A percentile compares a stretch with the other conserved stretches of the same genome.
Evolutionary conservation across 108 stramenopile species (phyloP).

Genomic region (Skeletonema marinoi): DNA sequence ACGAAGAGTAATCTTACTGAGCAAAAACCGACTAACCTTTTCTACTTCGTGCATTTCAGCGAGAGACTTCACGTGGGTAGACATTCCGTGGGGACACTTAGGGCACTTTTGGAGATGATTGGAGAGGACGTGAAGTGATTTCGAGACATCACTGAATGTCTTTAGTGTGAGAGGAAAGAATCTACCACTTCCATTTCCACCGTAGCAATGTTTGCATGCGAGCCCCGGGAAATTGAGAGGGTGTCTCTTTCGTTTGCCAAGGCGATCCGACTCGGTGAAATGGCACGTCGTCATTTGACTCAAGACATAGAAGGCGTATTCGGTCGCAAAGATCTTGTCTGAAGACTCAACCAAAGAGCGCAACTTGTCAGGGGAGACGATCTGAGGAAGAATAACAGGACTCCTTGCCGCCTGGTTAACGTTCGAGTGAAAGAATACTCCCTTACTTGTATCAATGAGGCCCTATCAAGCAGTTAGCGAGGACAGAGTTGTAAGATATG

Average conservation of each 20-base stretch:
- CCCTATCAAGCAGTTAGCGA: slow-evolving; percentile 10
- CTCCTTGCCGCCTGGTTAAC: not conserved
- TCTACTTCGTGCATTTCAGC: slow-evolving; percentile 70
- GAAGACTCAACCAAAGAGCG: slow-evolving; percentile 31
- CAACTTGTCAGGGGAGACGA: not conserved
- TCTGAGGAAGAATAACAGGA: not conserved
- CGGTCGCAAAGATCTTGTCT: slow-evolving; percentile 43
- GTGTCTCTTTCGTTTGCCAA: slow-evolving; percentile 50
- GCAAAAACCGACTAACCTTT: slow-evolving; percentile 33
- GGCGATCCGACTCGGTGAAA: slow-evolving; percentile 34
- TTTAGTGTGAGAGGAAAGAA: slow-evolving; percentile 50
- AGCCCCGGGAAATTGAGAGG: slow-evolving; percentile 40
- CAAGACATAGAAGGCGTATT: slow-evolving; percentile 50
- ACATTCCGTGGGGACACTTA: slow-evolving; percentile 72
- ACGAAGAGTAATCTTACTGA: not conserved
- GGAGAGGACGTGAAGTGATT: slow-evolving; percentile 40
- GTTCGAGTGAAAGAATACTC: slow-evolving; percentile 39
- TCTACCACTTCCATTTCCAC: slow-evolving; percentile 41
- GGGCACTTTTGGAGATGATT: slow-evolving; percentile 52
- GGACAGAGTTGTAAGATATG: not conserved
- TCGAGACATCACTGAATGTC: slow-evolving; percentile 50
- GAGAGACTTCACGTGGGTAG: slow-evolving; percentile 52
- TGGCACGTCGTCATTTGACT: slow-evolving; percentile 45
- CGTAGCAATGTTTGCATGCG: slow-evolving; percentile 45
- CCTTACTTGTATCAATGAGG: slow-evolving; percentile 27